Base-by-base conservation (phyloP, 108 stramenopile genomes). In the Nitzschia putrida region DNA sequence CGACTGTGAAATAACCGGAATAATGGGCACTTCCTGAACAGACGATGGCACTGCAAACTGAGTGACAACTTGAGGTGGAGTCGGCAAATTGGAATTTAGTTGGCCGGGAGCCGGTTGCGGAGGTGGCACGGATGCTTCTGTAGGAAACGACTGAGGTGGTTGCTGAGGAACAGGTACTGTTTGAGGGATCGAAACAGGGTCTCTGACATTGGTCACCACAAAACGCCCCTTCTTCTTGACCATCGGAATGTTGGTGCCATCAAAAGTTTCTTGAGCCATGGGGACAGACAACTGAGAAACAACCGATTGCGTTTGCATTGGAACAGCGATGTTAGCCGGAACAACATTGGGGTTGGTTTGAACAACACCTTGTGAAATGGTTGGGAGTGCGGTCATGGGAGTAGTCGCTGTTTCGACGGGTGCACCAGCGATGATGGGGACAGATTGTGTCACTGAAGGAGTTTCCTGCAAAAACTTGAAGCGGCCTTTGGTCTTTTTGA, bases 211-310 rank as follows among this genome's bases (percentile, higher is more conserved):
- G 6, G 73, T 74, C 21, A 82, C 69, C 6, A 82, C 40, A 71
- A 82, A 82, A 38, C 81, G 40, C 1, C 81, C 81, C 57, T 82
- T 82, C 56, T 69, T 72, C 50, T 69, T 73, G n/a, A 82, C 81
- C 26, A 52, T 61, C 3, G 80, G 80, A 40, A 68, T 71, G 24
- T 66, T 73, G 23, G 61, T 56, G 29, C 68, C 68, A 25, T 72
- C 65, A 63, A 66, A 42, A 0, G 66, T 20, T 18, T 14, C 21
- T 50, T 22, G 8, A n/a, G 12, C 40, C 23, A 43, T 22, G 12
- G 57, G 56, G 10, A 40, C 18, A 18, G 49, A 14, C 26, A 12
- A 41, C 41, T 53, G 21, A 6, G 66, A 26, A 18, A 40, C 21
- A 22, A 54, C 38, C 2, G 60, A 52, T 57, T 69, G 67, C 24